Evolutionary conservation across 768 basidiomycete species (phyloP), one percentile per base, ranked within the genome.

Genomic region (Trametes villosa): DNA sequence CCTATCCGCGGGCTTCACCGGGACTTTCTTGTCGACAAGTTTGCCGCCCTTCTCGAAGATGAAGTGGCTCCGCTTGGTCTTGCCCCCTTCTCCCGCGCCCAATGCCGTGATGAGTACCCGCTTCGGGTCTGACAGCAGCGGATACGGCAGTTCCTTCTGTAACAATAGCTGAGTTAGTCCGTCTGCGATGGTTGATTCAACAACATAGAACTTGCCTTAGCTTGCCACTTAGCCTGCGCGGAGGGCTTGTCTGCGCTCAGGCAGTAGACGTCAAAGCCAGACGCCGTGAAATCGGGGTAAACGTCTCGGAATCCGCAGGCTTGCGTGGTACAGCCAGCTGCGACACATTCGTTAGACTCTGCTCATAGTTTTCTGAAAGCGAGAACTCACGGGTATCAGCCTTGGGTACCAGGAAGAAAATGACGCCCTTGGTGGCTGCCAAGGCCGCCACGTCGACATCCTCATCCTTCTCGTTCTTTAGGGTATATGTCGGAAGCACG

Each of bases 31-130:
- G 17, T 96, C 89, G 4, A 96, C 75, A 42, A 98, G 79, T 73
- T 92, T 92, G 1, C 95, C 96, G 7, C 93, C 94, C 73, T 92
- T 91, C 66, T 86, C 91, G 67, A 98, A 96, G 66, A 98, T 85
- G 74, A 96, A 97, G 74, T 96, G 94, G 65, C 92, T 94, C 15
- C 96, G 86, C 77, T 92, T 92, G 53, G 92, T 93, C 78, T 86
- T 91, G 34, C 88, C 91, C 9, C 87, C 87, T 34, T 84, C 84
- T 0, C 82, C 87, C 15, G 92, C 92, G 17, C 95, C 96, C 27
- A 98, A 81, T 2, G 86, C 89, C 33, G 82, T 81, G 65, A 98
- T 92, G 30, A 98, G 79, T 24, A 79, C 72, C 47, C 88, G 85
- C 71, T 94, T 86, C n/a, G 89, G 92, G 72, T 98, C 96, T 7